phyloP scores from a whole-genome alignment of 192 early-diverging fungal species.

The Spizellomyces sp. region DNA sequence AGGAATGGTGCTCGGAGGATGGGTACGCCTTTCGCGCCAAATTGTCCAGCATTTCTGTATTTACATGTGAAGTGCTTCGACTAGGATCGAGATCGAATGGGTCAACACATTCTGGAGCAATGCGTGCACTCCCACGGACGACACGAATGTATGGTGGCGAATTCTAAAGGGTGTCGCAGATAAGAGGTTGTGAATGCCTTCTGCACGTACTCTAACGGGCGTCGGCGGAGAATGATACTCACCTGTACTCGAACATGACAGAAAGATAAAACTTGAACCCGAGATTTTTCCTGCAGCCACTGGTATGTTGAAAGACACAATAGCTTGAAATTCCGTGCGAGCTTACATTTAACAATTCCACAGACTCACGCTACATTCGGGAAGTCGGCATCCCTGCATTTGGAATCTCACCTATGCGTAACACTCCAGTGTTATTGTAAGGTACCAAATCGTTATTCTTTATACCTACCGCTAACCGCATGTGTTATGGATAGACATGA shows the following conservation, averaged over 20 bases:
- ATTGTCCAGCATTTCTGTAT: neutral
- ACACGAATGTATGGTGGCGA: slow-evolving; percentile 73
- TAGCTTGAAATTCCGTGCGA: neutral
- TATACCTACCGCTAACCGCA: neutral
- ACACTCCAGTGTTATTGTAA: slow-evolving; percentile 70
- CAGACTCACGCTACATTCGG: slow-evolving; percentile 79
- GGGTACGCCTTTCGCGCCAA: neutral
- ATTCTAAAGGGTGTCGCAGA: slow-evolving; percentile 59
- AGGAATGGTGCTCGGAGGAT: slow-evolving; percentile 36
- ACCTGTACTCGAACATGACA: slow-evolving; percentile 14
- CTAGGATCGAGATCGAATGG: slow-evolving; percentile 63
- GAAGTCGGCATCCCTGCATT: slow-evolving; percentile 75
- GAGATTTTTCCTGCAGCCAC: slow-evolving; percentile 81
- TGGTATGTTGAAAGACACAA: neutral
- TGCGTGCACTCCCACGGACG: slow-evolving; percentile 54
- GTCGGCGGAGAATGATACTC: too few species aligned
- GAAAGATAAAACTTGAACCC: slow-evolving; percentile 56
- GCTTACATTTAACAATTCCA: neutral
- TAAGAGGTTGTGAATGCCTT: too few species aligned
- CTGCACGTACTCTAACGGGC: too few species aligned
- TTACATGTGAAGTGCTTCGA: neutral
- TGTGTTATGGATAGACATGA: slow-evolving; percentile 56
- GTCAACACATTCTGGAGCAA: slow-evolving; percentile 65
- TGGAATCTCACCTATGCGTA: slow-evolving; percentile 81
- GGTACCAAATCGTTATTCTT: neutral